phyloP scores from a whole-genome alignment of 2,329 filamentous ascomycete species.

The Epichloe baconii region DNA sequence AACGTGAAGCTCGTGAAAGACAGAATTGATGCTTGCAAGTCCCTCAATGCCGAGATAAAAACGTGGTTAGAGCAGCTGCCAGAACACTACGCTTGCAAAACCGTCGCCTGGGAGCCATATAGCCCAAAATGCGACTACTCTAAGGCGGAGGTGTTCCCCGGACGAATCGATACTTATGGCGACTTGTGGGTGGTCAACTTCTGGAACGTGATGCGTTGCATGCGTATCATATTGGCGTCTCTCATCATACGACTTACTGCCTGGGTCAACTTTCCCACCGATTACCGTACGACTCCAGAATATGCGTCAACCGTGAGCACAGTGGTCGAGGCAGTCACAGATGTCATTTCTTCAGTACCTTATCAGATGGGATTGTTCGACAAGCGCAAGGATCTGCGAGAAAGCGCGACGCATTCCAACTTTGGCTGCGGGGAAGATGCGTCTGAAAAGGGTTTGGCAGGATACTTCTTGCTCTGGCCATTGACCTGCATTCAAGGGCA shows the following conservation, averaged over 20 bases:
- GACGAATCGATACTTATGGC: constrained; percentile 45
- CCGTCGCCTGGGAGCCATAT: constrained; percentile 43
- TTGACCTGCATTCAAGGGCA: constrained; percentile 37
- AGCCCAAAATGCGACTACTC: constrained; percentile 36
- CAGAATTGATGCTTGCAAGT: constrained; percentile 37
- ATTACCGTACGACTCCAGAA: constrained; percentile 48
- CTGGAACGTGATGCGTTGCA: constrained; percentile 40
- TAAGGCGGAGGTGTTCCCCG: constrained; percentile 42
- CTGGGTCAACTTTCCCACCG: constrained; percentile 44
- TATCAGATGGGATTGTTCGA: constrained; percentile 46
- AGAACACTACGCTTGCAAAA: constrained; percentile 32
- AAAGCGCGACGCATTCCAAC: constrained; percentile 25
- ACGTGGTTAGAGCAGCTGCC: constrained; percentile 37
- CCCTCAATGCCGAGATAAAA: constrained; percentile 36
- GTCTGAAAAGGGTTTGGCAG: constrained; percentile 38
- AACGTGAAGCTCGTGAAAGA: constrained; percentile 36
- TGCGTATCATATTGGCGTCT: constrained; percentile 39
- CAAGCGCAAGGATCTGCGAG: constrained; percentile 26
- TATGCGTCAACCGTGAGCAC: constrained; percentile 39
- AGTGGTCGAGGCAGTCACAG: constrained; percentile 38
- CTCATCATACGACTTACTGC: constrained; percentile 44
- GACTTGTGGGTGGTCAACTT: constrained; percentile 44
- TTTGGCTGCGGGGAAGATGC: constrained; percentile 38
- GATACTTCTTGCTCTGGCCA: constrained; percentile 46
- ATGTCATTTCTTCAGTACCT: constrained; percentile 45